Percentiles rank a stretch among this genome's conserved stretches.
These are phyloP conservation scores for Coemansia sp. DNA, from an alignment of 192 early-diverging fungal genomes.

Conservation along the genomic window DNA sequence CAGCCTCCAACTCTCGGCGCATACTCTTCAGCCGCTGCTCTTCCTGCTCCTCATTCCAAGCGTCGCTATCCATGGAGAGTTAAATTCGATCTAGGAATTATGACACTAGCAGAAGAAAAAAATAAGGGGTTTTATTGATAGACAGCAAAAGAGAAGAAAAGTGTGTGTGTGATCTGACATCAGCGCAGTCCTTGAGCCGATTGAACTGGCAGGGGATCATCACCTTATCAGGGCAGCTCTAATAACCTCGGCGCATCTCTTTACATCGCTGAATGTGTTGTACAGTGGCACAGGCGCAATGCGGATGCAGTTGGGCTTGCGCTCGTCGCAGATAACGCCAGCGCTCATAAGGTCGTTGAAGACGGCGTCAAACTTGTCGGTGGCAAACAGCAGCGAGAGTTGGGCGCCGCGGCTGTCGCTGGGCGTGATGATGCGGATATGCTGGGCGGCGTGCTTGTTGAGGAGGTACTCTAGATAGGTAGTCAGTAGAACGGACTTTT, in stretches of 20 bases:
- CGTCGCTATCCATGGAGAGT: constrained; percentile 17
- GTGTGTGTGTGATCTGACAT: neutral
- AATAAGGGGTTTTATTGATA: too few species aligned
- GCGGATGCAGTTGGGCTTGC: constrained; percentile 90
- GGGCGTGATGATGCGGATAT: constrained; percentile 80
- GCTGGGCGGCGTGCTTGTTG: constrained; percentile 29
- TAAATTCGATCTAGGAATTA: too few species aligned
- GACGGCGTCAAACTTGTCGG: constrained; percentile 57
- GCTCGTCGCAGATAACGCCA: constrained; percentile 85
- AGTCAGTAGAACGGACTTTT: constrained; percentile 79
- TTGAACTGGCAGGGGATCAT: neutral
- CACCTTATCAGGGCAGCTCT: neutral
- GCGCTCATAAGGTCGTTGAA: constrained; percentile 62
- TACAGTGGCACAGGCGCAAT: constrained; percentile 91
- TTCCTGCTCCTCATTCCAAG: constrained; percentile 35
- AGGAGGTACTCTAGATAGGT: constrained; percentile 84
- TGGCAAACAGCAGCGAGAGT: constrained; percentile 70
- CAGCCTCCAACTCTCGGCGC: constrained; percentile 26
- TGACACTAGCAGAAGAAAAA: too few species aligned
- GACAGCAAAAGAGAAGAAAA: too few species aligned
- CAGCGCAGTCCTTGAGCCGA: neutral
- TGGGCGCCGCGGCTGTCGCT: constrained; percentile 79
- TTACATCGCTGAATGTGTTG: constrained; percentile 84
- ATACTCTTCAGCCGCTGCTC: constrained; percentile 36
- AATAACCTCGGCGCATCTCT: constrained; percentile 64